Base-by-base conservation (phyloP, 192 early-diverging fungal genomes). In the Ambispora gerdemannii region DNA sequence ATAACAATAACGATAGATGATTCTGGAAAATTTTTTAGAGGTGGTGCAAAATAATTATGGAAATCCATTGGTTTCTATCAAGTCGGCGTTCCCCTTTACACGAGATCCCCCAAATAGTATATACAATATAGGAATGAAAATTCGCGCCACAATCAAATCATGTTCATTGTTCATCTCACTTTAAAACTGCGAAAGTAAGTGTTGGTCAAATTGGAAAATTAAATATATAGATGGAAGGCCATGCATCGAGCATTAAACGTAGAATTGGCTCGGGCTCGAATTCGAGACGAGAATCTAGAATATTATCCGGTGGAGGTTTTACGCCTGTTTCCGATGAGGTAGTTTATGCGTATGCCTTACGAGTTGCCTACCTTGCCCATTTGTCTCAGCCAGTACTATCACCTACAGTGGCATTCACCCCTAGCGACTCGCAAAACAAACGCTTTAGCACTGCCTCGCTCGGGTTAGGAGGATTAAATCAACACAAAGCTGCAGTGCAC, bases 291-390 rank as follows among this genome's bases (percentile, higher is more conserved):
- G 15, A 43, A 6, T 43, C 38, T 6, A 60, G 32, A 17, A 32
- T 24, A 60, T 60, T 63, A 22, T 36, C 61, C 4, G 34, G 61
- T 20, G 28, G 28, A 20, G 34, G 61, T n/a, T 25, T 34, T 10
- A 36, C 34, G 33, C 33, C 25, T 0, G 22, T 67, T 30, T 43
- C 68, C n/a, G 68, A 70, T 55, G 68, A 70, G 0, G 13, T n/a
- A 22, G 38, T 59, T 19, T 70, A 70, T 25, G 7, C 52, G 1
- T 70, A 59, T 70, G 53, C 68, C 1, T 49, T 70, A 20, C 55
- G 55, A 28, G 55, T 70, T 17, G 68, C 68, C 25, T 70, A 70
- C 22, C 36, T 70, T 13, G 36, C 55, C 24, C 24, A 38, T 30
- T 70, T 70, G 32, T 55, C 55, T 17, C 33, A 38, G 24, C 55